A percentile compares a stretch with the other conserved stretches of the same genome.
phyloP scores from a whole-genome alignment of 2,329 filamentous ascomycete species.

The Epichloe coenophiala region DNA sequence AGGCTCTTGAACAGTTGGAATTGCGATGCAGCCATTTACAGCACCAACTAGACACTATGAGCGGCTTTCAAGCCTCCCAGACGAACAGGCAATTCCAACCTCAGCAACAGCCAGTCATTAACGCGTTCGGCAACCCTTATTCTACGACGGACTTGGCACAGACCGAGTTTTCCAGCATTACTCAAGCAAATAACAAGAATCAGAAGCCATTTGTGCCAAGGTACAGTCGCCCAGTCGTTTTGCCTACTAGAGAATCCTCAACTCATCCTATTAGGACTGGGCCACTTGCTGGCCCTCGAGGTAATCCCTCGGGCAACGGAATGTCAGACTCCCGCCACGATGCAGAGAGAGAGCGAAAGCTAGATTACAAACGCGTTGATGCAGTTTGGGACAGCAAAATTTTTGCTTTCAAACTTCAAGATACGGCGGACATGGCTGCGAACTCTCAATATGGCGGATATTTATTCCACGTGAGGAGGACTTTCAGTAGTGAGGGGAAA shows the following conservation, averaged over 20 bases:
- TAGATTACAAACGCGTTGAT: conserved; percentile 38
- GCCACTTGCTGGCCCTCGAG: not conserved
- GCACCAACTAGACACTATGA: not conserved
- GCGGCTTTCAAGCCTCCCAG: not conserved
- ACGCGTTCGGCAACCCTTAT: not conserved
- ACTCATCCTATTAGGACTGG: not conserved
- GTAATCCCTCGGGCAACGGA: not conserved
- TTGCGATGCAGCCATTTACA: conserved; percentile 1
- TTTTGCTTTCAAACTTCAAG: conserved; percentile 40
- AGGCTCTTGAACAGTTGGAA: conserved; percentile 3
- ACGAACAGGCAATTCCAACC: not conserved
- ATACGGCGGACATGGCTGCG: conserved; percentile 31
- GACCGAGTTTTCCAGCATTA: not conserved
- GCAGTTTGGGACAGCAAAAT: conserved; percentile 38
- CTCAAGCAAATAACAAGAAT: not conserved
- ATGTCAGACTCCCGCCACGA: not conserved
- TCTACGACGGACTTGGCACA: not conserved
- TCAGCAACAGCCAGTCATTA: not conserved
- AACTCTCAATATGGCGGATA: conserved; percentile 59
- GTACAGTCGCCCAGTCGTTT: not conserved
- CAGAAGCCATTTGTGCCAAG: not conserved
- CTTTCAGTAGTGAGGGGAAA: conserved; percentile 71
- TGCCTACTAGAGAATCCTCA: not conserved
- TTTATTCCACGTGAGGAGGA: conserved; percentile 70
- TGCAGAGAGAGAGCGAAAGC: conserved; percentile 11